Conservation (phyloP, 177 flowering plant genomes). For the Vitis hybrid region DNA sequence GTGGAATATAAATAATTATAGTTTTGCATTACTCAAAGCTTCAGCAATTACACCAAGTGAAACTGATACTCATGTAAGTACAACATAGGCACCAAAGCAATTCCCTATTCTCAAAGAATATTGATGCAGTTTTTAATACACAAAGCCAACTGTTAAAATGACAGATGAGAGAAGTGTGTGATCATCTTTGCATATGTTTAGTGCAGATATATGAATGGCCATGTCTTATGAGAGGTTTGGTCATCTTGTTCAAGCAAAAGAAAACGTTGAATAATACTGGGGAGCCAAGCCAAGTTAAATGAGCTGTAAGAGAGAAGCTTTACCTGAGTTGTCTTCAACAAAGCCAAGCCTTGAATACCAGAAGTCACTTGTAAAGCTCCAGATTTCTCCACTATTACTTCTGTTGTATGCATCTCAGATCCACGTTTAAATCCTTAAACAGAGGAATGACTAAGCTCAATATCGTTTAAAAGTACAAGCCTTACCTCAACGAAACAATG, state of each 20-base stretch:
- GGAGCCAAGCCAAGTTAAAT: neutral
- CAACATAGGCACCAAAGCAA: too few relatives aligned
- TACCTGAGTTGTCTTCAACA: slow-evolving; percentile 94
- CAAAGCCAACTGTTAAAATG: too few relatives aligned
- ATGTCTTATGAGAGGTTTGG: too few relatives aligned
- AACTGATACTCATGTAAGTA: too few relatives aligned
- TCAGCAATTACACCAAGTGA: too few relatives aligned
- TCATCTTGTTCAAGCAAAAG: slow-evolving; percentile 2
- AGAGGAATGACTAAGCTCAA: neutral
- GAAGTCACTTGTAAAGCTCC: slow-evolving; percentile 68
- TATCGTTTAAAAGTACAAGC: neutral
- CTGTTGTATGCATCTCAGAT: slow-evolving; percentile 80
- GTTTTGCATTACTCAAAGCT: too few relatives aligned
- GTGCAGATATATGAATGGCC: neutral
- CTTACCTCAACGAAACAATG: neutral
- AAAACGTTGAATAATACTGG: neutral
- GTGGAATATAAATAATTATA: too few relatives aligned
- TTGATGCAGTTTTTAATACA: too few relatives aligned
- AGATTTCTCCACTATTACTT: slow-evolving; percentile 65
- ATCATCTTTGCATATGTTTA: neutral
- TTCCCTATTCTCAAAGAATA: too few relatives aligned
- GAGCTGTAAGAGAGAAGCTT: slow-evolving; percentile 6
- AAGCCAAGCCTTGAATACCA: slow-evolving; percentile 78
- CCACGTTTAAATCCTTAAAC: slow-evolving; percentile 89
- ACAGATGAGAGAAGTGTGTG: too few relatives aligned